These are phyloP conservation scores for Calocera cornea DNA, from an alignment of 768 basidiomycete genomes.

Conservation along the genomic window DNA sequence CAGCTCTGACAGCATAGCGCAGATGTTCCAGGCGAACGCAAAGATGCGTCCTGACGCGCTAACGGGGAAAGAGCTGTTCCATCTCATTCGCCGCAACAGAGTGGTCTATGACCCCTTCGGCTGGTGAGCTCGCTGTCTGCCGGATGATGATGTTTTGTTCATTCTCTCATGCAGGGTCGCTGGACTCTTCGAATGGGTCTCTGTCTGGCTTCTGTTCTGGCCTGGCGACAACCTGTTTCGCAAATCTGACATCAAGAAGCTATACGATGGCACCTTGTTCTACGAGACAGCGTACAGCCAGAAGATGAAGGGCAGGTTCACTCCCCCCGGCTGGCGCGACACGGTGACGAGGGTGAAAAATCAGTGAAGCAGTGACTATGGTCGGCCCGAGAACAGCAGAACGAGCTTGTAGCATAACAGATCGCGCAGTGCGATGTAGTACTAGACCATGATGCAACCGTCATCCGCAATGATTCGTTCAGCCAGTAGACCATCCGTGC, in stretches of 20 bases:
- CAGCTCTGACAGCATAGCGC: not conserved
- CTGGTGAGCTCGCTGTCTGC: conserved; percentile 10
- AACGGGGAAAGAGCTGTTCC: conserved; percentile 21
- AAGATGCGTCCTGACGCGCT: conserved; percentile 16
- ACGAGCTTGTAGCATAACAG: too few relatives aligned
- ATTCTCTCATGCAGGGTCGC: conserved; percentile 17
- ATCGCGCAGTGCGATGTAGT: too few relatives aligned
- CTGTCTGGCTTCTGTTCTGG: conserved; percentile 30
- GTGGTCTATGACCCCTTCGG: conserved; percentile 23
- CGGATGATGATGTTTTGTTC: not conserved
- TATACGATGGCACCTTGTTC: conserved; percentile 32
- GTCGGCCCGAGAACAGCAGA: not conserved
- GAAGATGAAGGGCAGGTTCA: not conserved
- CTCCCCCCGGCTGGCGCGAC: not conserved
- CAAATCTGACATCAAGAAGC: conserved; percentile 31
- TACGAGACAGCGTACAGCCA: conserved; percentile 20
- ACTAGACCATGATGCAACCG: too few relatives aligned
- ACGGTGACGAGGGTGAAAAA: not conserved
- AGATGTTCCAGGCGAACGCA: conserved; percentile 30
- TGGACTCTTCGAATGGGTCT: conserved; percentile 29
- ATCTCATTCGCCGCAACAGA: conserved; percentile 24
- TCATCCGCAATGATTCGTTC: too few relatives aligned
- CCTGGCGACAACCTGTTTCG: conserved; percentile 29
- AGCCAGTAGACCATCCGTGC: too few relatives aligned
- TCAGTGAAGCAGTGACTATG: not conserved